A percentile compares a stretch with the other conserved stretches of the same genome.
phyloP scores from a whole-genome alignment of 1,139 yeast genomes.

The Pneumocystis jirovecii region DNA sequence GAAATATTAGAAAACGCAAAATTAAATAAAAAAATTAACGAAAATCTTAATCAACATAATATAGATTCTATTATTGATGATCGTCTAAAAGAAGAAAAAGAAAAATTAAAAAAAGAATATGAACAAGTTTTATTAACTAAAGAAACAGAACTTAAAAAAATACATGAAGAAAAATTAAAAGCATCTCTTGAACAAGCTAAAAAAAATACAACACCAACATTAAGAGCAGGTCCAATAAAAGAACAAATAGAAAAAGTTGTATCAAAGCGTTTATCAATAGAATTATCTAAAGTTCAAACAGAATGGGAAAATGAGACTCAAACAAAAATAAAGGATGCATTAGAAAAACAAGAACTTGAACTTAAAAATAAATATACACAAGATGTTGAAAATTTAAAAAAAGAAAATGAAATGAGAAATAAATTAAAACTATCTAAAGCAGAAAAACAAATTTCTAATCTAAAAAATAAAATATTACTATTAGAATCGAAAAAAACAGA shows the following conservation, averaged over 20 bases:
- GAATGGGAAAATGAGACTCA: neutral
- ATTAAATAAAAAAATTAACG: slow-evolving; percentile 17
- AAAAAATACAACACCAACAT: neutral
- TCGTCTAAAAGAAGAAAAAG: slow-evolving; percentile 14
- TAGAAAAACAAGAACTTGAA: slow-evolving; percentile 20
- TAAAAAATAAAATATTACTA: slow-evolving; percentile 18
- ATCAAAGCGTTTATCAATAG: neutral
- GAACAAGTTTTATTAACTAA: slow-evolving; percentile 5
- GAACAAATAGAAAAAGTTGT: neutral
- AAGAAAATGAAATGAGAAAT: slow-evolving; percentile 20
- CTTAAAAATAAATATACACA: slow-evolving; percentile 29
- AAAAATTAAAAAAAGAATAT: slow-evolving; percentile 12
- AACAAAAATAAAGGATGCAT: slow-evolving; percentile 15
- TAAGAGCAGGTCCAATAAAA: neutral
- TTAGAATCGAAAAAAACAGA: slow-evolving; percentile 1
- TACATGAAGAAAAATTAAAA: neutral
- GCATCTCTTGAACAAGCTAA: neutral
- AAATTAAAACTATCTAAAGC: slow-evolving; percentile 14
- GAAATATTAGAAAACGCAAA: slow-evolving; percentile 2
- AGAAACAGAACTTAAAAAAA: slow-evolving; percentile 12
- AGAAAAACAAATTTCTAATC: slow-evolving; percentile 18
- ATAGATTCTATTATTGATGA: slow-evolving; percentile 10
- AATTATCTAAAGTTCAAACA: neutral
- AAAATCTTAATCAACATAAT: slow-evolving; percentile 16
- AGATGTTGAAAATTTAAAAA: slow-evolving; percentile 22